Evolutionary conservation across 768 basidiomycete genomes (phyloP), one percentile per base, ranked within the genome.

Genomic region (Gloeopeniophorella convolvens): DNA sequence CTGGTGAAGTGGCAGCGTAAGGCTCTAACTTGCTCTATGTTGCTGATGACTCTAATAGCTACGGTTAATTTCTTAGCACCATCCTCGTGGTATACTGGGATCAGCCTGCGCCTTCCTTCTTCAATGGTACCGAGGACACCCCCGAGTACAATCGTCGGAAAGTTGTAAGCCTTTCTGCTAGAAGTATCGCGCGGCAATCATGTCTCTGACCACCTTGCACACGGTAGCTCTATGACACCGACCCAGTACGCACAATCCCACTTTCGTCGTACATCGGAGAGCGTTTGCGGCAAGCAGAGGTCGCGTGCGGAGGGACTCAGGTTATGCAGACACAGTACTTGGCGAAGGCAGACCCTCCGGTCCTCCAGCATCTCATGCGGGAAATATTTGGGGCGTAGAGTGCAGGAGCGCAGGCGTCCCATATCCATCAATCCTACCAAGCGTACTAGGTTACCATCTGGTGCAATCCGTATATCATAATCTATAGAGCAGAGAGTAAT

Each of bases 61-160:
- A 32, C 39, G 43, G 31, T 32, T 15, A 24, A 10, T 34, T 42
- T 7, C 31, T 4, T 40, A 57, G 53, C 35, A 58, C 70, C 28
- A 72, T 68, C 35, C 69, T 88, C 8, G 69, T 71, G 20, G 70
- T 81, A 16, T 83, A 76, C 59, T 91, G 89, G 90, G 87, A 89
- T 56, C 64, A 79, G 45, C 73, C 83, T 2, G 81, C 83, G 11
- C 59, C 65, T 7, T 70, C 75, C 2, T 83, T 78, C 59, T 87
- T 77, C 59, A 73, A 76, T 32, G 75, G 74, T n/a, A 77, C 77
- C 9, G 75, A 85, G 63, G 82, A 76, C 7, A 89, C 86, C 1
- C 70, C 79, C 5, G 91, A 94, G 64, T 83, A 83, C 56, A 68
- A 73, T n/a, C 84, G 91, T 27, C 79, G 89, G 35, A 79, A 82